These are phyloP conservation scores for Penicillium subrubescens DNA, from an alignment of 495 filamentous ascomycete species.

Conservation along the genomic window DNA sequence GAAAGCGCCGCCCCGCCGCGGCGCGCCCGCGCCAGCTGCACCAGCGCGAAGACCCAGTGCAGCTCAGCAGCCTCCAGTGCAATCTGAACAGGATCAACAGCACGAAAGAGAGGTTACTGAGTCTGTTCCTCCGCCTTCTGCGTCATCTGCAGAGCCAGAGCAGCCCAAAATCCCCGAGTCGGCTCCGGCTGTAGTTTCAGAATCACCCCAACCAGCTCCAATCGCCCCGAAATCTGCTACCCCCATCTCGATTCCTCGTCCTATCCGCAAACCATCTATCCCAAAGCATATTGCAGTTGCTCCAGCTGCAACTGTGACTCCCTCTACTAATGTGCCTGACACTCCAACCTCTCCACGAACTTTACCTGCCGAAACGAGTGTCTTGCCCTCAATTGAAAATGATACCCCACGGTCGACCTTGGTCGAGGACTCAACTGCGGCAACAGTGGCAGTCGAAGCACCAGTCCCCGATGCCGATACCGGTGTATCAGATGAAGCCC, in stretches of 20 bases:
- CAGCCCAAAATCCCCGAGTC: conserved; percentile 11
- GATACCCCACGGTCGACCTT: conserved; percentile 7
- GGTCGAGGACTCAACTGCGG: not conserved
- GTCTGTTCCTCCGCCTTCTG: conserved; percentile 22
- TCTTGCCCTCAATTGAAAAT: conserved; percentile 20
- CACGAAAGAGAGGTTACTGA: conserved; percentile 26
- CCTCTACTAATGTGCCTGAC: conserved; percentile 14
- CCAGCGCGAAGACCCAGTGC: conserved; percentile 44
- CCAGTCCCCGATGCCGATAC: not conserved
- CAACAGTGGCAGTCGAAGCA: not conserved
- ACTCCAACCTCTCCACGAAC: conserved; percentile 19
- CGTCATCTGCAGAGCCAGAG: conserved; percentile 26
- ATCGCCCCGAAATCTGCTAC: conserved; percentile 18
- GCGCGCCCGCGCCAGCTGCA: conserved; percentile 36
- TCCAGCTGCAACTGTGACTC: not conserved
- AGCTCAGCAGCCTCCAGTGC: conserved; percentile 35
- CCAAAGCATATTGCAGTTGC: conserved; percentile 3
- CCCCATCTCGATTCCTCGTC: conserved; percentile 33
- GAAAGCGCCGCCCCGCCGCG: conserved; percentile 52
- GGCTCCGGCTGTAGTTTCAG: conserved; percentile 15
- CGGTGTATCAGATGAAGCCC: not conserved
- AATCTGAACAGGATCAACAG: conserved; percentile 38
- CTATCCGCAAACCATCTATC: conserved; percentile 33
- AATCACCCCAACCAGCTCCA: conserved; percentile 17
- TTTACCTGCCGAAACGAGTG: conserved; percentile 7